These are phyloP conservation scores for Paulownia fortunei DNA, from an alignment of 257 asterid genomes.

Conservation along the genomic window DNA sequence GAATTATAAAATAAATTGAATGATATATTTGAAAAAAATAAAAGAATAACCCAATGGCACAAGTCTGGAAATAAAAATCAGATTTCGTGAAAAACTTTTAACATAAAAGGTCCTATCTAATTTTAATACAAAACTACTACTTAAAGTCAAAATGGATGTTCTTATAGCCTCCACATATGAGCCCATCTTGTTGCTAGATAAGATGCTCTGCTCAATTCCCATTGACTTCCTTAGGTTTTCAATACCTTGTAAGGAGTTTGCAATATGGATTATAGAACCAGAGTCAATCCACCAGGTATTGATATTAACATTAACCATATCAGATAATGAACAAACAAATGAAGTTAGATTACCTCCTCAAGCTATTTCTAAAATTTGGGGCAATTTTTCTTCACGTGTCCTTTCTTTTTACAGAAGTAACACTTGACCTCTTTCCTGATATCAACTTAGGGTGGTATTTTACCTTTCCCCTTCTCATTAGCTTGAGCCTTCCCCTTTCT, in stretches of 20 bases:
- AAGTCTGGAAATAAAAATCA: not conserved
- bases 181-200: not conserved
- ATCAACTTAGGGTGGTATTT: not conserved
- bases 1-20: not conserved
- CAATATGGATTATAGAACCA: too few species aligned
- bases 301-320: too few species aligned
- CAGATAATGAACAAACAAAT: too few species aligned
- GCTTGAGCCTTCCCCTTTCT: not conserved
- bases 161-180: too few species aligned
- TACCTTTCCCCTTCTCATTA: not conserved
- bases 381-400: not conserved
- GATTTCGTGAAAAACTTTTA: not conserved
- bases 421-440: not conserved
- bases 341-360: too few species aligned
- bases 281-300: too few species aligned
- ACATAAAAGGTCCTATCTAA: not conserved
- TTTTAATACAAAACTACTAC: not conserved
- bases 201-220: not conserved
- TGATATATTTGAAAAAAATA: not conserved
- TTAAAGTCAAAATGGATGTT: not conserved
- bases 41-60: not conserved
- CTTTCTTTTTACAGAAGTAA: not conserved
- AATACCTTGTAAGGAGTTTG: too few species aligned
- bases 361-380: too few species aligned
- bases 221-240: not conserved